phyloP scores from a whole-genome alignment of 2,329 filamentous ascomycete species.

The Chaetomium olivaceum region DNA sequence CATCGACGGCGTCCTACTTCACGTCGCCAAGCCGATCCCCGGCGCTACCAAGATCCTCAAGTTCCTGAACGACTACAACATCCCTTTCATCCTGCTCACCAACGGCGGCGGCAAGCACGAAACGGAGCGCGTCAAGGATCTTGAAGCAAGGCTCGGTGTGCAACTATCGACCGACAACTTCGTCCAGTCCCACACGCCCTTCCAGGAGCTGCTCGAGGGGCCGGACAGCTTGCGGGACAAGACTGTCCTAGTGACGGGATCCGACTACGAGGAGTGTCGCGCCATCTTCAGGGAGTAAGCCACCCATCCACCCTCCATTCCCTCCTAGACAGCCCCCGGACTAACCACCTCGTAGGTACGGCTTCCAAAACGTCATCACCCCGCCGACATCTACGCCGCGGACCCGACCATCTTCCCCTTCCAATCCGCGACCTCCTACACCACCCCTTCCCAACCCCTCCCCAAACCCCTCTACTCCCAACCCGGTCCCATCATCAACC shows the following conservation, averaged over 20 bases:
- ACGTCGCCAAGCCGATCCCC: constrained; percentile 75
- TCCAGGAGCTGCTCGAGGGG: constrained; percentile 67
- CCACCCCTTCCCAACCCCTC: constrained; percentile 59
- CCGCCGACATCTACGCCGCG: constrained; percentile 76
- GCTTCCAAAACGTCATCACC: constrained; percentile 79
- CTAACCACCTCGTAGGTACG: constrained; percentile 39
- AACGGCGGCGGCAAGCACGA: constrained; percentile 92
- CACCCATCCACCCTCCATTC: background rate
- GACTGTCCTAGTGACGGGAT: constrained; percentile 74
- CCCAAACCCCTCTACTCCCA: constrained; percentile 44
- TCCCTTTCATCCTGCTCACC: constrained; percentile 92
- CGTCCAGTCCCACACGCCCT: constrained; percentile 89
- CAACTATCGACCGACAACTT: constrained; percentile 68
- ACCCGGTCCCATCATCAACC: constrained; percentile 37
- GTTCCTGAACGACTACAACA: constrained; percentile 70
- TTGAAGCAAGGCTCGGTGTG: constrained; percentile 66
- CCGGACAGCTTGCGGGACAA: constrained; percentile 57
- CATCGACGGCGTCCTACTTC: constrained; percentile 94
- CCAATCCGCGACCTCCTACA: constrained; percentile 63
- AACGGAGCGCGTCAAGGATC: constrained; percentile 67
- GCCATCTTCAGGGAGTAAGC: constrained; percentile 69
- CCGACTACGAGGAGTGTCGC: constrained; percentile 66
- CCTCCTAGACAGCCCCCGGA: background rate
- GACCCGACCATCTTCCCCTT: constrained; percentile 84
- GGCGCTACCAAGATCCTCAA: constrained; percentile 73